Conservation (phyloP, 805 yeast genomes). For the Wickerhamomyces canadensis region DNA sequence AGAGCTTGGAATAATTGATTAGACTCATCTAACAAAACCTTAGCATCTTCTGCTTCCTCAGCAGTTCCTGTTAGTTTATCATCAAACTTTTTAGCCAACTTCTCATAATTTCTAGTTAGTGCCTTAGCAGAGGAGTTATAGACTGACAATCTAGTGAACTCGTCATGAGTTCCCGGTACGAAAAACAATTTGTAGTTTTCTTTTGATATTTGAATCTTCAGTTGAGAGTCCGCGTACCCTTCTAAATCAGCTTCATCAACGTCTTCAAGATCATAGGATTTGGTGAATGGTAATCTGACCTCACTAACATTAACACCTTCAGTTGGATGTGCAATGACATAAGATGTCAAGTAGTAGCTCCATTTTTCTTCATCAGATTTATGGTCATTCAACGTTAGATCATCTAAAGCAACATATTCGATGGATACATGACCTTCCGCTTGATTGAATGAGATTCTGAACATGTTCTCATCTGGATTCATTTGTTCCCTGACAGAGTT, state of each 20-base stretch:
- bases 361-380: slow-evolving; percentile 73
- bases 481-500: slow-evolving; percentile 79
- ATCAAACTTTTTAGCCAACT: slow-evolving; percentile 34
- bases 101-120: slow-evolving; percentile 29
- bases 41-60: slow-evolving; percentile 27
- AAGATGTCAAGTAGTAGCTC: slow-evolving; percentile 91
- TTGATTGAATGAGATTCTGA: slow-evolving; percentile 72
- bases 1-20: slow-evolving; percentile 20
- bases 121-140: slow-evolving; percentile 31
- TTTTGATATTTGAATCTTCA: slow-evolving; percentile 74
- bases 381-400: slow-evolving; percentile 72
- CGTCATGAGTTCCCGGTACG: slow-evolving; percentile 74
- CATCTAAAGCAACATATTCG: slow-evolving; percentile 84
- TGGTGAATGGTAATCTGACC: slow-evolving; percentile 74
- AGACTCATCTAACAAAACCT: slow-evolving; percentile 6
- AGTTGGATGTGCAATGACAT: slow-evolving; percentile 92
- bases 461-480: slow-evolving; percentile 87
- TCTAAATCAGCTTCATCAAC: slow-evolving; percentile 44
- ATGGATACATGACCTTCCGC: slow-evolving; percentile 49
- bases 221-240: slow-evolving; percentile 61
- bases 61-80: slow-evolving; percentile 17
- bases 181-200: slow-evolving; percentile 77
- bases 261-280: slow-evolving; percentile 38
- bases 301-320: slow-evolving; percentile 85
- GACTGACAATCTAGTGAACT: slow-evolving; percentile 58